Conservation (phyloP, 257 asterid species). For the Solanum tacnaense region DNA sequence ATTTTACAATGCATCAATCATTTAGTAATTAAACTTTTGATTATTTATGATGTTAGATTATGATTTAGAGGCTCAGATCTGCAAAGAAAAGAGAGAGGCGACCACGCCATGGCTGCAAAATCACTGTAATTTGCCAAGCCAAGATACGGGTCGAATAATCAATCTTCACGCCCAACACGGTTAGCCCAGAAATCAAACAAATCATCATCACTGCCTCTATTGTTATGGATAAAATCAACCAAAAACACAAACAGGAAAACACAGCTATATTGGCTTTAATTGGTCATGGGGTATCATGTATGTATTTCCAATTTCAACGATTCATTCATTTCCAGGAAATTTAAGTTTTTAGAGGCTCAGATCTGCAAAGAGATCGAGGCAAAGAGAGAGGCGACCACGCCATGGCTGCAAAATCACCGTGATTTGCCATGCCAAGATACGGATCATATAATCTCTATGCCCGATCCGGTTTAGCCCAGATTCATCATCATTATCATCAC, state of each 20-base stretch:
- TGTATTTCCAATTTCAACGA: background rate
- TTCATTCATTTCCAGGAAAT: background rate
- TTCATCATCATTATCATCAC: background rate
- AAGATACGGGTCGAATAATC: slow-evolving; percentile 5
- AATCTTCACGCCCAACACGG: background rate
- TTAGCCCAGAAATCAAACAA: background rate
- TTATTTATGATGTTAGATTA: no score
- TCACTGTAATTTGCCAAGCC: slow-evolving; percentile 9
- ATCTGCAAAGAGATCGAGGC: background rate
- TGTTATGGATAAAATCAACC: background rate
- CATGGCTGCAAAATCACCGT: background rate
- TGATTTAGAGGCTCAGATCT: slow-evolving; percentile 21
- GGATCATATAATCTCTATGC: background rate
- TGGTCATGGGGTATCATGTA: background rate
- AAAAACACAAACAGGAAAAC: background rate
- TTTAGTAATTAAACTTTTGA: no score
- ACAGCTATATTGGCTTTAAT: background rate
- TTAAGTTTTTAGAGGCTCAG: background rate
- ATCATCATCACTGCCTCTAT: slow-evolving; percentile 1
- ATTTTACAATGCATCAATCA: no score
- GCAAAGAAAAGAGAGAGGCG: background rate
- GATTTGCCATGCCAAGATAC: background rate
- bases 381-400: background rate
- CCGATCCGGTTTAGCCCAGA: background rate
- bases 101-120: slow-evolving; percentile 36